Base-by-base conservation (phyloP, 371 early-diverging fungal genomes). In the Choanephora cucurbitarum region DNA sequence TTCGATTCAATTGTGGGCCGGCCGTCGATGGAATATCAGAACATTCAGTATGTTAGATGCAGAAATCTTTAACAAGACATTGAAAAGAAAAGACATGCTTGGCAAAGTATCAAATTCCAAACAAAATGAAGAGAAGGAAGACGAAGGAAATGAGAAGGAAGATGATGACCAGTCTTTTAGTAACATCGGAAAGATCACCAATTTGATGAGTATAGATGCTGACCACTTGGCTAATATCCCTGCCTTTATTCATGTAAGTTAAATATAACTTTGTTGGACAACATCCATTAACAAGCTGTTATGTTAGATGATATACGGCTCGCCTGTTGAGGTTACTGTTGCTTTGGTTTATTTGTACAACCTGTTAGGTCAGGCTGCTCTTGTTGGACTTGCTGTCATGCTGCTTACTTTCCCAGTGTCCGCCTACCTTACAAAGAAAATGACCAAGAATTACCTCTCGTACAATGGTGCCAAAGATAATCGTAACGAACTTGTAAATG, bases 181-280 rank as follows among this genome's bases (percentile, higher is more conserved):
- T 28, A 69, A 64, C 33, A 60, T 67, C 1, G 94, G 94, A 6
- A 91, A 89, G 66, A 90, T 92, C 55, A 87, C 86, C 17, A 91
- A 94, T 60, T 59, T 93, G 57, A 89, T 91, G 89, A 78, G 85
- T 37, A 86, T 91, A 5, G 92, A 94, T 67, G 86, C 90, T 4
- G 73, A 83, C 17, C 62, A 76, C n/a, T 48, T 86, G 7, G 60
- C 78, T 13, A 66, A 72, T 17, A 37, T 80, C 11, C 72, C 67
- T 10, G 62, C 63, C 24, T 79, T 69, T 43, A 60, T 77, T 19
- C 73, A 73, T 56, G 80, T 77, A 55, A 58, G 62, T 24, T 54
- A 23, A 14, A 5, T 1, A 14, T 10, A 1, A n/a, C 22, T 24
- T 15, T 41, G 23, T 24, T 31, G 17, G 21, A 18, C 5, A 54